These are phyloP conservation scores for Beauveria sp. DNA, from an alignment of 2,329 filamentous ascomycete species.

Conservation along the genomic window DNA sequence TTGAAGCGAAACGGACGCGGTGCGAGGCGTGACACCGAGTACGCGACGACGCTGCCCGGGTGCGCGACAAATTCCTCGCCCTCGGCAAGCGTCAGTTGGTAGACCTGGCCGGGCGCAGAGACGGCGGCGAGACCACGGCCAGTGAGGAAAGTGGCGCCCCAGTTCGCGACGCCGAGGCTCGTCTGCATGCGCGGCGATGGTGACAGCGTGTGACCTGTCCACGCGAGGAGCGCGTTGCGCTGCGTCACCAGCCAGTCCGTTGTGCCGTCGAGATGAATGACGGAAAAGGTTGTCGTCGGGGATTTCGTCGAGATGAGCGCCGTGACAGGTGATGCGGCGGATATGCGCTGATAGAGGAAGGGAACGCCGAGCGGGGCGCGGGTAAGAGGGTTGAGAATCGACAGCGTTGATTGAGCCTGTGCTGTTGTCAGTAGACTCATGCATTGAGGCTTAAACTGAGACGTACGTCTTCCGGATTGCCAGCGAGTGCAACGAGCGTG, in stretches of 20 bases:
- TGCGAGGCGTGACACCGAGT: slow-evolving; percentile 64
- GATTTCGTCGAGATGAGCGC: slow-evolving; percentile 85
- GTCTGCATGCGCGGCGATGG: slow-evolving; percentile 69
- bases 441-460: too few relatives aligned
- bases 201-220: slow-evolving; percentile 83
- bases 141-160: slow-evolving; percentile 84
- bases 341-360: slow-evolving; percentile 88
- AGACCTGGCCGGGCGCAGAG: slow-evolving; percentile 80
- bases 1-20: slow-evolving; percentile 85
- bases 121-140: slow-evolving; percentile 82
- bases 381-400: slow-evolving; percentile 74
- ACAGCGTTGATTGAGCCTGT: slow-evolving; percentile 81
- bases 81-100: slow-evolving; percentile 70
- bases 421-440: neutral
- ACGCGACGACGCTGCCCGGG: slow-evolving; percentile 86
- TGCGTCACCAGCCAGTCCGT: slow-evolving; percentile 94
- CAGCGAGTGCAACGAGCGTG: slow-evolving; percentile 81
- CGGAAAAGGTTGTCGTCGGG: slow-evolving; percentile 75
- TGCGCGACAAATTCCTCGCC: slow-evolving; percentile 90
- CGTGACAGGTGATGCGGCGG: slow-evolving; percentile 79
- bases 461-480: slow-evolving; percentile 80
- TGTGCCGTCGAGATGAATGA: slow-evolving; percentile 85
- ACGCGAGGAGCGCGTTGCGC: slow-evolving; percentile 81
- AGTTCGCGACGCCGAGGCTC: slow-evolving; percentile 71
- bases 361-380: slow-evolving; percentile 78